A percentile compares a stretch with the other conserved stretches of the same genome.
Evolutionary conservation across 306 rosid species (phyloP).

Genomic region (Cucurbita pepo): DNA sequence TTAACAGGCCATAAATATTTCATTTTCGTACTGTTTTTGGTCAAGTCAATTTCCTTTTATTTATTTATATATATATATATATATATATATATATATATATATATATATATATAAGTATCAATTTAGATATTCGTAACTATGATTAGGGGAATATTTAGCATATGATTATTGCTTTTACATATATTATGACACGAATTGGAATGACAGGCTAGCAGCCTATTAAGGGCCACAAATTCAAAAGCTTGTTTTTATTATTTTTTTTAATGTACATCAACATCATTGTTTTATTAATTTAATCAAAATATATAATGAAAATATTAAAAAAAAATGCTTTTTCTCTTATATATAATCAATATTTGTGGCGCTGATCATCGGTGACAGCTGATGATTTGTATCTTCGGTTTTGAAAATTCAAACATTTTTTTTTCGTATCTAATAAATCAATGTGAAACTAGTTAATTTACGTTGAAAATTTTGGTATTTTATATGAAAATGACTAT

Average conservation of each 20-base stretch:
- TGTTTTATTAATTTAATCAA: background rate
- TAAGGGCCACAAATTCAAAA: background rate
- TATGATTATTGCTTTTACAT: background rate
- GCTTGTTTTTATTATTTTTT: background rate
- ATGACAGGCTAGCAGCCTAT: background rate
- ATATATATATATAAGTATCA: background rate
- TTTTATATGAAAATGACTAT: background rate
- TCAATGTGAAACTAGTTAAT: background rate
- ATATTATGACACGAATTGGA: background rate
- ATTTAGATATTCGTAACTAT: background rate
- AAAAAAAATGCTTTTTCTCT: too few relatives aligned
- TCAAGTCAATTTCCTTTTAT: background rate
- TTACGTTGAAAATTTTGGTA: background rate
- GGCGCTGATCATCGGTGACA: background rate
- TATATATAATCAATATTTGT: background rate
- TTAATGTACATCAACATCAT: background rate
- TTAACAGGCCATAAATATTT: slow-evolving; percentile 30
- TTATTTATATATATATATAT: too few relatives aligned
- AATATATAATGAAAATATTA: background rate
- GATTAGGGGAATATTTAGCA: slow-evolving; percentile 1
- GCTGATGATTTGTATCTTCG: background rate
- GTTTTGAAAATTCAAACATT: background rate
- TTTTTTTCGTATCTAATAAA: background rate
- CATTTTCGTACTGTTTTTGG: slow-evolving; percentile 22
- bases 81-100: too few relatives aligned